Evolutionary conservation across 768 basidiomycete genomes (phyloP).

Genomic region (Postia placenta): DNA sequence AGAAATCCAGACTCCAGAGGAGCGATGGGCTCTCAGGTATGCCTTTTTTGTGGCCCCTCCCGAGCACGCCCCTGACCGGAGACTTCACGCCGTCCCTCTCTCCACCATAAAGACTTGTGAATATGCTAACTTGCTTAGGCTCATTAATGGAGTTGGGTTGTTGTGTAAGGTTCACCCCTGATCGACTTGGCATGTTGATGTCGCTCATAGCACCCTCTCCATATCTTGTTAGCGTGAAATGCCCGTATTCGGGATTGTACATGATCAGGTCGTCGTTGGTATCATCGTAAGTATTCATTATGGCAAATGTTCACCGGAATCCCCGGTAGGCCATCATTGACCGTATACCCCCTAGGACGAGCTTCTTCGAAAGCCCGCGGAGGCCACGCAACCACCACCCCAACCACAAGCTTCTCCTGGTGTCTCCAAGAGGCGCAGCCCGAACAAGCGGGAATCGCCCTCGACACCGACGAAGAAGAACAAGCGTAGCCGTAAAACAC

Average conservation of each 20-base stretch:
- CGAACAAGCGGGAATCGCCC: conserved; percentile 14
- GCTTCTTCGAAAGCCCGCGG: conserved; percentile 23
- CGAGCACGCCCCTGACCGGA: neutral
- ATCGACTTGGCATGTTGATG: neutral
- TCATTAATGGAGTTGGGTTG: conserved; percentile 41
- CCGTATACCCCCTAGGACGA: conserved; percentile 61
- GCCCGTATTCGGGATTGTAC: conserved; percentile 73
- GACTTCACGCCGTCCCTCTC: neutral
- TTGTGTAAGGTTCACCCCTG: conserved; percentile 36
- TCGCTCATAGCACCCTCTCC: conserved; percentile 4
- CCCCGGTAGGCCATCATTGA: too few species aligned
- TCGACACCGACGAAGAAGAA: conserved; percentile 20
- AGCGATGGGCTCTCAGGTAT: conserved; percentile 74
- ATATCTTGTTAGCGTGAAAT: conserved; percentile 59
- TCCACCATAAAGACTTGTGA: conserved; percentile 50
- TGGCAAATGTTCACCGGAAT: too few species aligned
- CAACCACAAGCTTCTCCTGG: neutral
- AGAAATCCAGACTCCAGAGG: conserved; percentile 48
- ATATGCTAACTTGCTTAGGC: conserved; percentile 63
- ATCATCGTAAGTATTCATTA: conserved; percentile 50
- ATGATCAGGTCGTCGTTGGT: conserved; percentile 60
- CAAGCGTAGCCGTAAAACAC: conserved; percentile 22
- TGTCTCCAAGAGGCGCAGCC: conserved; percentile 1
- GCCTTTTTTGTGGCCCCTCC: conserved; percentile 11
- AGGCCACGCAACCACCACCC: neutral